A percentile compares a stretch with the other conserved stretches of the same genome.
These are phyloP conservation scores for Kuraishia ogatae DNA, from an alignment of 805 yeast species.

Conservation along the genomic window DNA sequence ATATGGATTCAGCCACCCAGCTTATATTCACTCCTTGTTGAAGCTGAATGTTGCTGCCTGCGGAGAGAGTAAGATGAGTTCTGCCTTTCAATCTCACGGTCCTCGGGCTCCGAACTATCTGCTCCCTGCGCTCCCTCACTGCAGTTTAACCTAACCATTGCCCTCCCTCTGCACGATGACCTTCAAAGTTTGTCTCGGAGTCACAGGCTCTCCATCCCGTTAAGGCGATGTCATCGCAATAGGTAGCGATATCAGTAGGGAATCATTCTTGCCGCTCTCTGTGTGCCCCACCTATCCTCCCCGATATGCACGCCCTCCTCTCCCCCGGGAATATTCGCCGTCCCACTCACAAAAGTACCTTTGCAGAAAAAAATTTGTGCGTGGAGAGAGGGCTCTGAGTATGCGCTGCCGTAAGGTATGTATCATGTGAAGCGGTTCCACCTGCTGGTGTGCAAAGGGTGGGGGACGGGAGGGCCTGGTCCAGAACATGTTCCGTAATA, in stretches of 20 bases:
- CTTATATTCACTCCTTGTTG: no score
- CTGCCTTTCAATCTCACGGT: neutral
- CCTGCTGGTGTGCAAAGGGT: neutral
- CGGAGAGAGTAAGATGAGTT: no score
- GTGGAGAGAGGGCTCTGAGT: neutral
- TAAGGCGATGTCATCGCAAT: neutral
- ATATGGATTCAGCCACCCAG: no score
- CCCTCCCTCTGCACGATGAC: neutral
- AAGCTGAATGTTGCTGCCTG: no score
- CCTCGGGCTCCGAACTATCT: neutral
- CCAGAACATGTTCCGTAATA: neutral
- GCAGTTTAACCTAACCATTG: neutral
- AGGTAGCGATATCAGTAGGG: neutral
- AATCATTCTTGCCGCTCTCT: neutral
- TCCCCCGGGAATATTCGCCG: neutral
- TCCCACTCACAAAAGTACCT: neutral
- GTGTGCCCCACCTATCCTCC: neutral
- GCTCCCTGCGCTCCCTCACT: neutral
- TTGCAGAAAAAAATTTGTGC: neutral
- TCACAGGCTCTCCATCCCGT: neutral
- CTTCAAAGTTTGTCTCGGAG: neutral
- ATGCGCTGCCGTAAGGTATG: neutral
- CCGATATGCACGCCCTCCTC: neutral
- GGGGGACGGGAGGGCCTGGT: neutral
- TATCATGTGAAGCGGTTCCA: neutral